Conservation (phyloP, 495 filamentous ascomycete species). For the Aspergillus ostianus region DNA sequence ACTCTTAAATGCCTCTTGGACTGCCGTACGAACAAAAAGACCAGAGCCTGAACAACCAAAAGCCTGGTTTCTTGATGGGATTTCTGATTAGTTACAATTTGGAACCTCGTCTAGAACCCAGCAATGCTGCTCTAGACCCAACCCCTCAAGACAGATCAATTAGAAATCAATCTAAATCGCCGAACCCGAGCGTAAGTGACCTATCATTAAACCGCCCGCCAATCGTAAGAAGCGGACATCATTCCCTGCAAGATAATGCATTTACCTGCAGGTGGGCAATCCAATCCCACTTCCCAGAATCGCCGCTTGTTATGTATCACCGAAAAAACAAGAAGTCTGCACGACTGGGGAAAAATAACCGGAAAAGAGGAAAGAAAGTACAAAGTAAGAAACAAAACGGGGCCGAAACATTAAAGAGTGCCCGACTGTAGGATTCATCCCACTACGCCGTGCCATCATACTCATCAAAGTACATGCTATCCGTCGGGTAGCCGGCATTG, state of each 20-base stretch:
- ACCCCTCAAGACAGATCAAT: neutral
- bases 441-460: neutral
- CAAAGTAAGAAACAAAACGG: neutral
- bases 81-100: no score
- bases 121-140: no score
- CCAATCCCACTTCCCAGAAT: no score
- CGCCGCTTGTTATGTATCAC: no score
- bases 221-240: neutral
- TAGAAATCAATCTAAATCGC: neutral
- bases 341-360: no score
- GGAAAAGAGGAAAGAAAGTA: neutral
- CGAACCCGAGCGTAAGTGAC: neutral
- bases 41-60: no score
- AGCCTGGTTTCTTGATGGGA: no score
- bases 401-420: neutral
- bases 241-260: neutral
- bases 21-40: no score
- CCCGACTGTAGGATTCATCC: neutral
- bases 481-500: neutral
- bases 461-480: neutral
- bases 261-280: no score
- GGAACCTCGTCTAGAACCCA: no score
- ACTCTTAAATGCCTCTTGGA: no score
- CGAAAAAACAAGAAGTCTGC: no score
- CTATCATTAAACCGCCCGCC: neutral